Evolutionary conservation across 768 basidiomycete genomes (phyloP).

Genomic region (Fibroporia radiculosa): DNA sequence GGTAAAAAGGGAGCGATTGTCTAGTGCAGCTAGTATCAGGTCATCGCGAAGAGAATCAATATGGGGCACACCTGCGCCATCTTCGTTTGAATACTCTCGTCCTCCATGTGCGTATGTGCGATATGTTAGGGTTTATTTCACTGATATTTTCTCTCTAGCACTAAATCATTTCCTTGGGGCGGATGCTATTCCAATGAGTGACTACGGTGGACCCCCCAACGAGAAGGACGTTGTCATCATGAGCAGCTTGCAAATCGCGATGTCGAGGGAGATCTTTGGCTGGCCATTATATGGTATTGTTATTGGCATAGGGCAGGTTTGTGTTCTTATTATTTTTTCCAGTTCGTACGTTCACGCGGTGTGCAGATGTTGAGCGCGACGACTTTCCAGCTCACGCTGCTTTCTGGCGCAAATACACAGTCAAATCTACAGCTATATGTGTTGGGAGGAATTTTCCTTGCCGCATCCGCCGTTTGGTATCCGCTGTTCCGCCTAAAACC

Average conservation of each 20-base stretch:
- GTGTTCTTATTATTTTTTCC: conserved; percentile 13
- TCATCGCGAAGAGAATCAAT: conserved; percentile 76
- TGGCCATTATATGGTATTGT: conserved; percentile 93
- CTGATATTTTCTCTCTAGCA: conserved; percentile 5
- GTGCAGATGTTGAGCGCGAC: conserved; percentile 77
- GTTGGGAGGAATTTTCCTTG: conserved; percentile 83
- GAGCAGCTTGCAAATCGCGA: conserved; percentile 76
- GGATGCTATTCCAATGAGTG: conserved; percentile 37
- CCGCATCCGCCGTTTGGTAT: conserved; percentile 84
- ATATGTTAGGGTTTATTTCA: neutral
- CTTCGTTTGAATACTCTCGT: conserved; percentile 51
- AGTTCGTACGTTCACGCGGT: neutral
- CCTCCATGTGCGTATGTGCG: conserved; percentile 60
- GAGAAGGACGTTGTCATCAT: conserved; percentile 58
- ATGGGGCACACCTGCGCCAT: conserved; percentile 67
- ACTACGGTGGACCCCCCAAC: conserved; percentile 36
- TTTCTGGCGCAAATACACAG: conserved; percentile 82
- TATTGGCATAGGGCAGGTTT: conserved; percentile 74
- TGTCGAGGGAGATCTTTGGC: conserved; percentile 71
- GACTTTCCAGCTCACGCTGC: conserved; percentile 90
- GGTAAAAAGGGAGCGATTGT: conserved; percentile 82
- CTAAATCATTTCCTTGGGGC: conserved; percentile 46
- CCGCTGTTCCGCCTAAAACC: conserved; percentile 82
- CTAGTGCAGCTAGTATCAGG: conserved; percentile 70
- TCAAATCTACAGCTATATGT: conserved; percentile 80